Evolutionary conservation across 1,284 basidiomycete genomes (phyloP).

Genomic region (Ustilago vetiveriae): DNA sequence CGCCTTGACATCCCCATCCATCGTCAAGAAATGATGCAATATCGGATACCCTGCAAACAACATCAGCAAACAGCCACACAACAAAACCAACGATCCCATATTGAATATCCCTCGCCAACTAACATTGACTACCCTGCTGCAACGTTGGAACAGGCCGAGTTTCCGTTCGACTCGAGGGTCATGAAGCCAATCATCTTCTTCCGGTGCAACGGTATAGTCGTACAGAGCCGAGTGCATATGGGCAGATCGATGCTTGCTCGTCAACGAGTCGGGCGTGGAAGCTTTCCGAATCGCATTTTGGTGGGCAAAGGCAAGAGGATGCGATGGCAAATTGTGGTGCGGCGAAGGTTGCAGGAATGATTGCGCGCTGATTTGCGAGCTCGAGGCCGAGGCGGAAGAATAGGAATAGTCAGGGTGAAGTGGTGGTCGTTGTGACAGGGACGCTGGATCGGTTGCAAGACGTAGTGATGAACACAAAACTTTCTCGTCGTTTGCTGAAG

Average conservation of each 20-base stretch:
- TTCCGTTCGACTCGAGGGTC: conserved; percentile 9
- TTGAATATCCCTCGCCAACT: conserved; percentile 50
- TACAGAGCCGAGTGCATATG: conserved; percentile 21
- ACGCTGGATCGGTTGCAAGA: too few species aligned
- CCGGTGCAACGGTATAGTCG: conserved; percentile 27
- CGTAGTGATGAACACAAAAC: too few species aligned
- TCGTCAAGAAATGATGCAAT: conserved; percentile 10
- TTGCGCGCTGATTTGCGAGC: too few species aligned
- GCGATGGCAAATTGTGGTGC: too few species aligned
- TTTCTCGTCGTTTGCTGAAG: too few species aligned
- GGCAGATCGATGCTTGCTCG: background rate
- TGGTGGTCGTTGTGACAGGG: too few species aligned
- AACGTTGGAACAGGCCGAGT: background rate
- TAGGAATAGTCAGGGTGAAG: too few species aligned
- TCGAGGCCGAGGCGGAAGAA: too few species aligned
- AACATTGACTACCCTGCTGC: conserved; percentile 1
- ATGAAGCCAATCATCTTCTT: conserved; percentile 41
- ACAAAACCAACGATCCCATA: conserved; percentile 47
- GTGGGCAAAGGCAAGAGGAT: too few species aligned
- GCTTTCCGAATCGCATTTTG: too few species aligned
- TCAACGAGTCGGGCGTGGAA: background rate
- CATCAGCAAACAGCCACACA: conserved; percentile 52
- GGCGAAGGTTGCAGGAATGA: too few species aligned
- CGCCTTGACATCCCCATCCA: background rate
- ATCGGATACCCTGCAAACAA: conserved; percentile 64